phyloP scores from a whole-genome alignment of 371 early-diverging fungal genomes.

The Apophysomyces trapeziformis region DNA sequence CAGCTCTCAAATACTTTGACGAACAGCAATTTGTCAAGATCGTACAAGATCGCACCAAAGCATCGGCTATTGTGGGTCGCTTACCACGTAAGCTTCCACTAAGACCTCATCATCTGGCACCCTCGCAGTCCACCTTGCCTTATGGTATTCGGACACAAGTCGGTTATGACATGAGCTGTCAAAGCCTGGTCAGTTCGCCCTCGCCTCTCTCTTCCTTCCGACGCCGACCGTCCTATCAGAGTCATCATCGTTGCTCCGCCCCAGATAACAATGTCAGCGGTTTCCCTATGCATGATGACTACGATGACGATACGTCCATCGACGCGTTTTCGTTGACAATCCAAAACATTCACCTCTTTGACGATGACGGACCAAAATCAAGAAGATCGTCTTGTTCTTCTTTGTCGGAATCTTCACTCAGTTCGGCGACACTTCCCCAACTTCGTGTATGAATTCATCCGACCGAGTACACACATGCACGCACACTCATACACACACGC shows the following conservation, averaged over 20 bases:
- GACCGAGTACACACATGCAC: no score
- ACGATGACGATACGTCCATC: background rate
- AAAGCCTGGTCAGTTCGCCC: background rate
- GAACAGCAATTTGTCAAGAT: constrained; percentile 39
- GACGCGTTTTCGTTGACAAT: background rate
- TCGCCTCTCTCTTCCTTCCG: background rate
- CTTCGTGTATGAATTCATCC: background rate
- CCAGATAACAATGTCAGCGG: background rate
- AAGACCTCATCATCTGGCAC: background rate
- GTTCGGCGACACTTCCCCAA: background rate
- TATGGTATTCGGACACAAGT: background rate
- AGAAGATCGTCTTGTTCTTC: background rate
- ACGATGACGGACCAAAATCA: background rate
- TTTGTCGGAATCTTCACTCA: background rate
- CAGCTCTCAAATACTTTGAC: constrained; percentile 45
- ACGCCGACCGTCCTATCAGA: background rate
- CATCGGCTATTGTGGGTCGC: constrained; percentile 32
- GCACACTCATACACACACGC: background rate
- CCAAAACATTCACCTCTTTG: background rate
- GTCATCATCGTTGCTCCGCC: background rate
- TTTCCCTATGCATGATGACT: background rate
- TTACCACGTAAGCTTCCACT: constrained; percentile 34
- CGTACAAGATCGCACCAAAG: constrained; percentile 35
- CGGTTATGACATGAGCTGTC: background rate
- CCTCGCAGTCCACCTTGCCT: background rate